Evolutionary conservation across 2,329 filamentous ascomycete genomes (phyloP).

Genomic region (Penicillium psychrosexuale): DNA sequence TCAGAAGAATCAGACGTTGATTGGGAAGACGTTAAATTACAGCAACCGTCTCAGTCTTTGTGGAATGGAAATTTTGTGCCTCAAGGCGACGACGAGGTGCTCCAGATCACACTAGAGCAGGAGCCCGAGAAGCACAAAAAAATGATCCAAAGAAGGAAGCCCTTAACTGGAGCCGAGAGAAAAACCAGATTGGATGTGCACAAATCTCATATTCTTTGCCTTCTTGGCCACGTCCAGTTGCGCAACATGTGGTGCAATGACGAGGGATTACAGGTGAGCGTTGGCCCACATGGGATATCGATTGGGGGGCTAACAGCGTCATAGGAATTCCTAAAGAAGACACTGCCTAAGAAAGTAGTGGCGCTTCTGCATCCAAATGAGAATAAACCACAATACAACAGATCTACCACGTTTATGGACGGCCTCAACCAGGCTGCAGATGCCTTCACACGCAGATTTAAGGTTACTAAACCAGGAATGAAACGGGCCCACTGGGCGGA

Average conservation of each 20-base stretch:
- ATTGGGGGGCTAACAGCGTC: conserved; percentile 10
- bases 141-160: conserved; percentile 45
- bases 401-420: conserved; percentile 71
- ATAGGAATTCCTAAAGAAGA: conserved; percentile 53
- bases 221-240: conserved; percentile 71
- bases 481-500: conserved; percentile 73
- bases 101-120: conserved; percentile 41
- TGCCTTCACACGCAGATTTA: conserved; percentile 68
- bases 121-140: conserved; percentile 26
- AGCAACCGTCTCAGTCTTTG: conserved; percentile 27
- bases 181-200: conserved; percentile 71
- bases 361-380: conserved; percentile 66
- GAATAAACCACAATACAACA: conserved; percentile 68
- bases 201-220: conserved; percentile 78
- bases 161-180: conserved; percentile 56
- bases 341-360: conserved; percentile 65
- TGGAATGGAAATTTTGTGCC: not conserved
- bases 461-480: conserved; percentile 67
- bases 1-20: conserved; percentile 61
- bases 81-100: conserved; percentile 22
- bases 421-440: conserved; percentile 69
- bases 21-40: conserved; percentile 60
- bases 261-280: conserved; percentile 57
- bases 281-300: not conserved
- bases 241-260: conserved; percentile 92